Evolutionary conservation across 305 asterid species (phyloP), one percentile per base, ranked within the genome.

Genomic region (Fraxinus xanthoxyloides): DNA sequence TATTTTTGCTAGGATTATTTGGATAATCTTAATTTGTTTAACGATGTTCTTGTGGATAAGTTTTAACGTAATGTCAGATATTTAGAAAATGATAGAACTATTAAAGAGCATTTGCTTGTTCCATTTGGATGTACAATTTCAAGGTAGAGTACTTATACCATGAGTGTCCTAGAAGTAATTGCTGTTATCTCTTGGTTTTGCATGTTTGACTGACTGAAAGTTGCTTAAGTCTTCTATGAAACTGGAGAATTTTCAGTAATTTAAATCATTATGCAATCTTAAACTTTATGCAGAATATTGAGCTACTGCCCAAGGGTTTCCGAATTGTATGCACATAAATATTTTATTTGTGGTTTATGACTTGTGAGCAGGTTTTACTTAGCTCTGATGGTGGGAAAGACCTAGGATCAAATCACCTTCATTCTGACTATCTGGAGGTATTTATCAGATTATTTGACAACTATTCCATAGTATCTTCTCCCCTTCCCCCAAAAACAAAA

Each of bases 371-470:
- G 99, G 97, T 87, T 81, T 87, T 94, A 87, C 85, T 92, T 85
- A 85, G 89, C 85, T 86, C 94, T 74, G 92, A 86, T 76, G 88
- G 90, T 82, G 85, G 83, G 74, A 92, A 90, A 83, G 97, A 90
- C 84, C 91, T 85, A 84, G 92, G 91, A 81, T 86, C 90, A 82
- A 89, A 77, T 86, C 95, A 79, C 54, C 92, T 91, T 87, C 94
- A 82, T 85, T 86, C 84, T 43, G 99, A 96, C 84, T 93, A 88
- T 90, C 89, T 96, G 79, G 99, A 93, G 98, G 99, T 96, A 82
- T 69, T 30, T 69, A 19, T 69, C 5, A 12, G 36, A n/a, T 30
- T 69, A 76, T 32, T 79, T 38, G 77, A 63, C 32, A 9, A 72
- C 77, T 79, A 56, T 80, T 79, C 76, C 74, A 76, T 43, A 69